phyloP scores from a whole-genome alignment of 2,329 filamentous ascomycete species.

The Apiospora kogelbergensis region DNA sequence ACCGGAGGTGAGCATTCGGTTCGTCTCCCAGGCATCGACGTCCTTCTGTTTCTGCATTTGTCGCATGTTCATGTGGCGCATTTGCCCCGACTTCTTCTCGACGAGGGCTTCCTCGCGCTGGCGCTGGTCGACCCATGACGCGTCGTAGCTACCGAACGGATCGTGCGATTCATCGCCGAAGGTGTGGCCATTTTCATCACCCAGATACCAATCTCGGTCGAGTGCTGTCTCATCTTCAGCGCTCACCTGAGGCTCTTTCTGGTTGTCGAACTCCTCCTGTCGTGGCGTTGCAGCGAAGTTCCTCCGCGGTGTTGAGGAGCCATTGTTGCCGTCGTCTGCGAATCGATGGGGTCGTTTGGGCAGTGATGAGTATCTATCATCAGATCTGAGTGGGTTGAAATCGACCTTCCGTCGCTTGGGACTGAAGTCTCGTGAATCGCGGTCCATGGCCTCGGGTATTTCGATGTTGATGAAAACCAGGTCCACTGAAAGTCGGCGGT shows the following conservation, averaged over 20 bases:
- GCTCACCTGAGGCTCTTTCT: conserved; percentile 57
- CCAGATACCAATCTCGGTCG: conserved; percentile 91
- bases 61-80: conserved; percentile 63
- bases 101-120: conserved; percentile 70
- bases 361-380: conserved; percentile 55
- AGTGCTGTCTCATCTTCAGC: conserved; percentile 73
- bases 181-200: conserved; percentile 79
- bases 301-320: conserved; percentile 17
- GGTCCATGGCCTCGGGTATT: conserved; percentile 26
- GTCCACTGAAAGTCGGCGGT: neutral
- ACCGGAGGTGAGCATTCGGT: conserved; percentile 95
- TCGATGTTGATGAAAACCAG: neutral
- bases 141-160: conserved; percentile 77
- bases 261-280: conserved; percentile 58
- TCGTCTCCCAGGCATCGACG: conserved; percentile 97
- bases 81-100: conserved; percentile 76
- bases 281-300: conserved; percentile 41
- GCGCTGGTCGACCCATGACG: conserved; percentile 69
- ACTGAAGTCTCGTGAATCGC: conserved; percentile 38
- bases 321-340: conserved; percentile 19
- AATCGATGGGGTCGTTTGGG: conserved; percentile 37
- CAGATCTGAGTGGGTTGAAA: conserved; percentile 50
- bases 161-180: conserved; percentile 94
- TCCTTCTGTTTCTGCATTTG: conserved; percentile 87
- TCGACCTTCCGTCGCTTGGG: conserved; percentile 69